phyloP scores from a whole-genome alignment of 176 grass and related monocot species.

The Cocos nucifera region DNA sequence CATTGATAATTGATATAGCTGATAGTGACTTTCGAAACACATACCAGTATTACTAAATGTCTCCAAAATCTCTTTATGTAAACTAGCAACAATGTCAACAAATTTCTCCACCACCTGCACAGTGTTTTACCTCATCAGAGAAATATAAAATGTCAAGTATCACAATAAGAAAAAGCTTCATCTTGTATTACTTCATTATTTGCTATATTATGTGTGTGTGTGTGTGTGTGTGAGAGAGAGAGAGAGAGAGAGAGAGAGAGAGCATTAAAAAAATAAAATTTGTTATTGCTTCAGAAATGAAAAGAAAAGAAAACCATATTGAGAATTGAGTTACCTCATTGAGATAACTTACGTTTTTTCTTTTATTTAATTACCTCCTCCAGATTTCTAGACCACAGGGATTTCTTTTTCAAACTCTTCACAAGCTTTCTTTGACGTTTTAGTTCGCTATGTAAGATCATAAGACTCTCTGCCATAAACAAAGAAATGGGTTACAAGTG shows the following conservation, averaged over 20 bases:
- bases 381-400: constrained; percentile 76
- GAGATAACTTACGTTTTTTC: no score
- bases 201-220: no score
- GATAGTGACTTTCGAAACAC: not conserved
- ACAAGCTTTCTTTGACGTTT: constrained; percentile 88
- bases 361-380: constrained; percentile 48
- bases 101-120: constrained; percentile 90
- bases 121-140: constrained; percentile 2
- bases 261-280: no score
- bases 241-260: no score
- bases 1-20: no score
- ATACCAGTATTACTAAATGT: constrained; percentile 53
- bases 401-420: constrained; percentile 94
- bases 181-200: no score
- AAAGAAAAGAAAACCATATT: no score
- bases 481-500: not conserved
- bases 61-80: constrained; percentile 65
- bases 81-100: constrained; percentile 64
- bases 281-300: no score
- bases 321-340: no score
- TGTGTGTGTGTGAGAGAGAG: no score
- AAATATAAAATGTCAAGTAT: no score
- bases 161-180: no score
- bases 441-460: constrained; percentile 87
- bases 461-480: constrained; percentile 49